These are phyloP conservation scores for Grosmannia penicillata DNA, from an alignment of 2,329 filamentous ascomycete genomes.

Conservation along the genomic window DNA sequence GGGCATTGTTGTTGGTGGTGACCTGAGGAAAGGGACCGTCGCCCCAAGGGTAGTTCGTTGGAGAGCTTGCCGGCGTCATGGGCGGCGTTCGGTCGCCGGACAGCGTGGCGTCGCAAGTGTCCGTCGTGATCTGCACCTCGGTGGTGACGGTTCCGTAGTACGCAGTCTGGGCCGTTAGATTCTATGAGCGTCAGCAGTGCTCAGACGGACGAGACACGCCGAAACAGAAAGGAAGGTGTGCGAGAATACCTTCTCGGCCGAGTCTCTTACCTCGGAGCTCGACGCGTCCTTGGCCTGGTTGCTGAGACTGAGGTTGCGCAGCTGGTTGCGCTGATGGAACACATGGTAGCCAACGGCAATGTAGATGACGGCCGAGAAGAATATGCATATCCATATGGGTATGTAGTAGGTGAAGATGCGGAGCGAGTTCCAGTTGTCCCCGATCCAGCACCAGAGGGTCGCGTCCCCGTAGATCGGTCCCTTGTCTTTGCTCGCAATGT, in stretches of 20 bases:
- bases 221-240: neutral
- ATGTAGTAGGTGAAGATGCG: conserved; percentile 49
- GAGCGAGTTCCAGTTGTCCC: conserved; percentile 34
- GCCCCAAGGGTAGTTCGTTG: conserved; percentile 5
- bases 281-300: conserved; percentile 21
- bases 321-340: conserved; percentile 40
- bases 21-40: conserved; percentile 7
- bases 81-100: conserved; percentile 3
- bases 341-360: conserved; percentile 43
- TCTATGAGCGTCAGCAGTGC: conserved; percentile 8
- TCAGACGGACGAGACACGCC: neutral
- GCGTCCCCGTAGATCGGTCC: conserved; percentile 39
- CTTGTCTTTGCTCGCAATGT: conserved; percentile 27
- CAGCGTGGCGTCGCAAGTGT: conserved; percentile 11
- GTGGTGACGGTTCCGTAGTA: conserved; percentile 38
- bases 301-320: conserved; percentile 37
- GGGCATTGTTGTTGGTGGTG: conserved; percentile 1
- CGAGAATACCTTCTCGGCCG: conserved; percentile 19
- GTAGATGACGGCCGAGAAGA: conserved; percentile 39
- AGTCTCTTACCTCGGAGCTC: conserved; percentile 14
- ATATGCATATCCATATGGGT: conserved; percentile 45
- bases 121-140: conserved; percentile 30
- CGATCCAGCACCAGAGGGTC: conserved; percentile 50
- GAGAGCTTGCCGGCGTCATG: neutral
- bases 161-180: conserved; percentile 15